Evolutionary conservation across 2,329 filamentous ascomycete species (phyloP).

Genomic region (Exophiala sp.): DNA sequence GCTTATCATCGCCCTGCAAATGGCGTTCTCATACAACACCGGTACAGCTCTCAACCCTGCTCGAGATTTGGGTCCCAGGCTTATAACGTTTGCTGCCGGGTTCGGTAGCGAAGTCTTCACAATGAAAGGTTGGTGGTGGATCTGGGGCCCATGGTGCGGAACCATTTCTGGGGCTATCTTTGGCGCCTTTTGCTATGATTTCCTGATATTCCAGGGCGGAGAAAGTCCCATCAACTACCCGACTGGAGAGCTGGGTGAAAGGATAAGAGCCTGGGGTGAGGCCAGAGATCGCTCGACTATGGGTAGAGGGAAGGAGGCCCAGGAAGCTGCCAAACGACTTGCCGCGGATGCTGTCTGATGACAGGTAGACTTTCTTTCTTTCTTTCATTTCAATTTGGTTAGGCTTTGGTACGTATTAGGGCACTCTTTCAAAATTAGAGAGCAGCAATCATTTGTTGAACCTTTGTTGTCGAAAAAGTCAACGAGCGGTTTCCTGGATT

Average conservation of each 20-base stretch:
- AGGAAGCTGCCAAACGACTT: not conserved
- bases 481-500: no score
- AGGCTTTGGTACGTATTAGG: no score
- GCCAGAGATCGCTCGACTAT: not conserved
- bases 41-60: conserved; percentile 37
- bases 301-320: not conserved
- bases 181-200: conserved; percentile 36
- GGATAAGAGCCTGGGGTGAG: not conserved
- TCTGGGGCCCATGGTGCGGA: conserved; percentile 37
- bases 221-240: conserved; percentile 27
- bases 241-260: not conserved
- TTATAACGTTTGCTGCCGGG: conserved; percentile 34
- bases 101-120: conserved; percentile 32
- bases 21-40: conserved; percentile 37
- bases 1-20: conserved; percentile 34
- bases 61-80: conserved; percentile 36
- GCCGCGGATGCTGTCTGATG: no score
- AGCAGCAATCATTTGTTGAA: no score
- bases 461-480: no score
- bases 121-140: conserved; percentile 33
- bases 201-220: conserved; percentile 38
- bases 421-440: no score
- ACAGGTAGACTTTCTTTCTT: no score
- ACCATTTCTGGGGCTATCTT: conserved; percentile 34
- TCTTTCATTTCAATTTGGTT: no score